phyloP scores from a whole-genome alignment of 1,284 basidiomycete species.

The Paramarasmius palmivorus region DNA sequence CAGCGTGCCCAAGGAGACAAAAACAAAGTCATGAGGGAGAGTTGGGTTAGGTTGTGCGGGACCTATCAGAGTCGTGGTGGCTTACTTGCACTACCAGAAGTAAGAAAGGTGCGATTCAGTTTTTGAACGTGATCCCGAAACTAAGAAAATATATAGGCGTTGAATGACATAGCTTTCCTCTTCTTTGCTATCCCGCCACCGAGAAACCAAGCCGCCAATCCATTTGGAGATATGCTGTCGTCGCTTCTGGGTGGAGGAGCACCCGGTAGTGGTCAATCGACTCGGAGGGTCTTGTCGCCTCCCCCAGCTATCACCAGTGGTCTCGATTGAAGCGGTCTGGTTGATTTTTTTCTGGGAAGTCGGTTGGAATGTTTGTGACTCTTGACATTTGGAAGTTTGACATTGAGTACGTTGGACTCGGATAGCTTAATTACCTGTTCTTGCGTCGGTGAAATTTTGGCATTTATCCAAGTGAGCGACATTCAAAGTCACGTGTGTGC shows the following conservation, averaged over 20 bases:
- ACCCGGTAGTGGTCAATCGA: conserved; percentile 29
- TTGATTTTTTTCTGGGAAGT: no score
- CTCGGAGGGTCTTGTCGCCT: conserved; percentile 35
- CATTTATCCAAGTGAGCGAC: no score
- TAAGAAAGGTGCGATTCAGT: conserved; percentile 63
- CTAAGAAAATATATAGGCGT: conserved; percentile 30
- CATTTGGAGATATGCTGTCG: conserved; percentile 82
- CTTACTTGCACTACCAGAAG: conserved; percentile 62
- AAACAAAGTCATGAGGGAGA: conserved; percentile 71
- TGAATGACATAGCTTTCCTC: conserved; percentile 64
- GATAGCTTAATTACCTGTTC: no score
- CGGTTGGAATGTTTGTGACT: no score
- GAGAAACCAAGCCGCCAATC: conserved; percentile 68
- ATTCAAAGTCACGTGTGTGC: no score
- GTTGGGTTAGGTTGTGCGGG: conserved; percentile 81
- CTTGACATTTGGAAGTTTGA: no score
- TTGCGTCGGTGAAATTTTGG: no score
- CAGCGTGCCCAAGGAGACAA: conserved; percentile 80
- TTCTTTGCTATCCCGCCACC: conserved; percentile 84
- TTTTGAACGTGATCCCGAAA: background rate
- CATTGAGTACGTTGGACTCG: no score
- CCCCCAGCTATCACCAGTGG: conserved; percentile 28
- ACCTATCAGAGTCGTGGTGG: conserved; percentile 75
- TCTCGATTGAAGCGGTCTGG: conserved; percentile 27
- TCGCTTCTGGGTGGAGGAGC: conserved; percentile 71